These are phyloP conservation scores for Suillus spraguei DNA, from an alignment of 768 basidiomycete species.

Conservation along the genomic window DNA sequence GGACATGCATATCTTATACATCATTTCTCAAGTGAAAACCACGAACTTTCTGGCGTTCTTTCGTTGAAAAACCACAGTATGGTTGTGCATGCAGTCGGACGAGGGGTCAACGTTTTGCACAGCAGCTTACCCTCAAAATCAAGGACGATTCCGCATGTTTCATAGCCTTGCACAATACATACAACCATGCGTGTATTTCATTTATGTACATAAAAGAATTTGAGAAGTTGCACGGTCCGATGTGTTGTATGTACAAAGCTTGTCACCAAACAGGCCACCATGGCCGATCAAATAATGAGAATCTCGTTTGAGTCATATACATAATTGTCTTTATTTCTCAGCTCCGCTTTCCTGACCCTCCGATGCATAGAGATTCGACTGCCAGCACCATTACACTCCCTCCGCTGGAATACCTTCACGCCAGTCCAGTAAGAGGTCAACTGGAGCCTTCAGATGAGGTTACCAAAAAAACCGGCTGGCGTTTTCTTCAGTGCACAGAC, in stretches of 20 bases:
- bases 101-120: neutral
- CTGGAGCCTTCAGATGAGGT: conserved; percentile 63
- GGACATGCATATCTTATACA: neutral
- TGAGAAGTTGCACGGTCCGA: neutral
- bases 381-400: conserved; percentile 25
- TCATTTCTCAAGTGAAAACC: neutral
- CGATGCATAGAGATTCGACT: conserved; percentile 28
- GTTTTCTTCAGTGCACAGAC: conserved; percentile 77
- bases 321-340: conserved; percentile 19
- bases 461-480: conserved; percentile 58
- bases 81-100: neutral
- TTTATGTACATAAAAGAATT: neutral
- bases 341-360: conserved; percentile 12
- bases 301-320: conserved; percentile 19
- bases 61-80: neutral
- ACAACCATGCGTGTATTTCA: neutral
- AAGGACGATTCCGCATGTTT: conserved; percentile 1
- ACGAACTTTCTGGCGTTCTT: neutral
- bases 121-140: neutral
- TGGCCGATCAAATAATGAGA: conserved; percentile 17
- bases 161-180: neutral
- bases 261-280: conserved; percentile 23
- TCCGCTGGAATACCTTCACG: conserved; percentile 56
- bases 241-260: conserved; percentile 30
- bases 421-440: conserved; percentile 74